Conservation (phyloP, 169 alveolate species). For the Plasmodium coatneyi region DNA sequence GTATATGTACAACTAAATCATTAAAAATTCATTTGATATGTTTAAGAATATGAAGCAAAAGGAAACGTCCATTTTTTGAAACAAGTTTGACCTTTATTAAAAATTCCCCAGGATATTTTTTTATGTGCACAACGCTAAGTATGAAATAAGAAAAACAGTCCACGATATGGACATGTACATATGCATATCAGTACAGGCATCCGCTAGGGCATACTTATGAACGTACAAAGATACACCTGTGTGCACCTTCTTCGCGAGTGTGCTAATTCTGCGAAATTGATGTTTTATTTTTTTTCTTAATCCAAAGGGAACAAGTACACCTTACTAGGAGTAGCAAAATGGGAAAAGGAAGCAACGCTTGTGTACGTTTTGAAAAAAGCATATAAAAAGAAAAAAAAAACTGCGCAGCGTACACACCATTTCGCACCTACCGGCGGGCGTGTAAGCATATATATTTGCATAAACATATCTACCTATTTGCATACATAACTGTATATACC, state of each 20-base stretch:
- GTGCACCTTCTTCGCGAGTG: background rate
- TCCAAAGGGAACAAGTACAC: background rate
- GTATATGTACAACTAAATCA: background rate
- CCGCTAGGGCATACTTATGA: background rate
- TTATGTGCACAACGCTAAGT: background rate
- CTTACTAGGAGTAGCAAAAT: slow-evolving; percentile 17
- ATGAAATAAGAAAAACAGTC: background rate
- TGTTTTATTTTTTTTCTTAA: background rate
- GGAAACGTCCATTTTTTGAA: background rate
- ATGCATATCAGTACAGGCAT: background rate
- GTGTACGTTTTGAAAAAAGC: slow-evolving; percentile 33
- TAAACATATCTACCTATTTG: background rate
- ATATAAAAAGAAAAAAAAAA: background rate
- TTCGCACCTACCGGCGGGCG: background rate
- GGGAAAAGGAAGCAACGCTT: slow-evolving; percentile 77
- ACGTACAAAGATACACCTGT: background rate
- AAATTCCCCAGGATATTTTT: background rate
- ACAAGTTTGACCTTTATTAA: background rate
- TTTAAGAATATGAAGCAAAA: background rate
- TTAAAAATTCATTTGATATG: background rate
- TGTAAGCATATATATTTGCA: background rate
- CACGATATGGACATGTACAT: background rate
- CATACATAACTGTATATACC: background rate
- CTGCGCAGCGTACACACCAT: background rate
- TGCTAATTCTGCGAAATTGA: background rate